These are phyloP conservation scores for Straminergon stramineum DNA, from an alignment of 225 moss, liverwort and hornwort genomes.

Conservation along the genomic window DNA sequence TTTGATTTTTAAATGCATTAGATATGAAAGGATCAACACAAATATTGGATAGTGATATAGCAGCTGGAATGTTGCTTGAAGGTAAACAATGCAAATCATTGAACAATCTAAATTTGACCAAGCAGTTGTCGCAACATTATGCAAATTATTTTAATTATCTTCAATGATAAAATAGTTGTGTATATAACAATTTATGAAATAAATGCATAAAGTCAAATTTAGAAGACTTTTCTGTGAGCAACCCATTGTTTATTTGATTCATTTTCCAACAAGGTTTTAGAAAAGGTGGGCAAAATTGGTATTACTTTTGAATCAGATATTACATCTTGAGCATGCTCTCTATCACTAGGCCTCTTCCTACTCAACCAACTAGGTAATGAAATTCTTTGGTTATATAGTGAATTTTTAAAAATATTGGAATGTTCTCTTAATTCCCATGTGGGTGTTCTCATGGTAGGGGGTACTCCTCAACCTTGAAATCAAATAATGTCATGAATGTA, in stretches of 20 bases:
- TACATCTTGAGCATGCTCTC: rapidly evolving
- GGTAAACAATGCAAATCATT: neutral
- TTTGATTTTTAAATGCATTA: neutral
- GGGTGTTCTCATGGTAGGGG: rapidly evolving
- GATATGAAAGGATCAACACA: neutral
- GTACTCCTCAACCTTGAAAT: too few relatives aligned
- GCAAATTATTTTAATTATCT: slow-evolving; percentile 2
- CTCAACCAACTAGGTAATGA: too few relatives aligned
- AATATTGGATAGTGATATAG: neutral
- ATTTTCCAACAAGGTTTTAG: neutral
- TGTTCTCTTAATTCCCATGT: neutral
- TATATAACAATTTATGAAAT: neutral
- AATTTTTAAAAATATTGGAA: neutral
- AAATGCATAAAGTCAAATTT: neutral
- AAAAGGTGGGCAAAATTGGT: neutral
- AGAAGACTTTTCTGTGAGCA: neutral
- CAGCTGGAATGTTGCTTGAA: neutral
- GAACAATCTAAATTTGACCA: neutral
- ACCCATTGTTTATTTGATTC: neutral
- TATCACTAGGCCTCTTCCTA: neutral
- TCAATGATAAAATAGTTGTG: neutral
- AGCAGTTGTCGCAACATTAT: slow-evolving; percentile 12
- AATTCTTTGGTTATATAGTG: neutral
- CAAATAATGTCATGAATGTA: too few relatives aligned
- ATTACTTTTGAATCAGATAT: neutral